Conservation (phyloP, 805 yeast genomes). For the Yamadazyma insecticola region DNA sequence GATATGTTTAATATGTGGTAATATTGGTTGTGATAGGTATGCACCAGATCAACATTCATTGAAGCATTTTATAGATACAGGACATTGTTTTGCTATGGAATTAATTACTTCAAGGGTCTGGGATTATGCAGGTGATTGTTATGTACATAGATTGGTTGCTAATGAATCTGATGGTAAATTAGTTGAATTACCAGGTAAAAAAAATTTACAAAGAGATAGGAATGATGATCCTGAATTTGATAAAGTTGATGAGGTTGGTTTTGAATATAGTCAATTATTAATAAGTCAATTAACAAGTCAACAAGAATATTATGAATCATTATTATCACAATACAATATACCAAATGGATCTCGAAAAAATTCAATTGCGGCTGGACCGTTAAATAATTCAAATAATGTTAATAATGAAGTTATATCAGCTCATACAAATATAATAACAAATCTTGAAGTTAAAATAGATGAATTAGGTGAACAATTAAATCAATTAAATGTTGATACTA, state of each 20-base stretch:
- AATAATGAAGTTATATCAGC: slow-evolving; percentile 6
- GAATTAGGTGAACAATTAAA: slow-evolving; percentile 21
- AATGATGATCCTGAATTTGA: slow-evolving; percentile 16
- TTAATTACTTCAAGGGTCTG: slow-evolving; percentile 79
- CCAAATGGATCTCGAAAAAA: slow-evolving; percentile 19
- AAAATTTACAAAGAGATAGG: slow-evolving; percentile 7
- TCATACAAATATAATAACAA: slow-evolving; percentile 10
- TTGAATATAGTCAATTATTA: slow-evolving; percentile 76
- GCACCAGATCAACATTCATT: slow-evolving; percentile 78
- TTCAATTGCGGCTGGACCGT: no score
- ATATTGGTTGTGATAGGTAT: slow-evolving; percentile 88
- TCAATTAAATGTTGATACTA: slow-evolving; percentile 19
- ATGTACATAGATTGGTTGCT: slow-evolving; percentile 81
- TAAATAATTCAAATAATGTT: slow-evolving; percentile 2
- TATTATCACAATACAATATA: slow-evolving; percentile 19
- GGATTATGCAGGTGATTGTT: slow-evolving; percentile 91
- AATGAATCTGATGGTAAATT: slow-evolving; percentile 86
- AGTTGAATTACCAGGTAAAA: slow-evolving; percentile 60
- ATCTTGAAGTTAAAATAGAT: slow-evolving; percentile 25
- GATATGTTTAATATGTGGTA: slow-evolving; percentile 89
- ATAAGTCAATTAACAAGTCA: slow-evolving; percentile 83
- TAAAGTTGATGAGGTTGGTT: slow-evolving; percentile 54
- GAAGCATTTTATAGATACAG: slow-evolving; percentile 69
- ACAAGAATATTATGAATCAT: slow-evolving; percentile 70
- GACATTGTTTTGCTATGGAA: slow-evolving; percentile 92